These are phyloP conservation scores for Paraleonurus japonicus DNA, from an alignment of 257 asterid species.

Conservation along the genomic window DNA sequence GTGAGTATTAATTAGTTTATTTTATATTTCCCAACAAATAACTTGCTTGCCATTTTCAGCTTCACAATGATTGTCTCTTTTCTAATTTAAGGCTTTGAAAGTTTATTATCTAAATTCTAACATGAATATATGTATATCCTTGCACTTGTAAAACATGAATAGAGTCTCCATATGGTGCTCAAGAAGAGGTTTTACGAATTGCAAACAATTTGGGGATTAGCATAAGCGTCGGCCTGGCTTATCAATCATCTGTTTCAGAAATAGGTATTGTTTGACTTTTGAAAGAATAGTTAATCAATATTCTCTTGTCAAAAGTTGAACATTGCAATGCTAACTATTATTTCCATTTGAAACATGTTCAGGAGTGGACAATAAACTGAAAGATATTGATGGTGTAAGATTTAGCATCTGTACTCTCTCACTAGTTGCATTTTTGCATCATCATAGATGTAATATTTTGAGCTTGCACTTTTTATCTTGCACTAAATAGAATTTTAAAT, in stretches of 20 bases:
- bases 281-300: conserved; percentile 16
- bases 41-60: conserved; percentile 1
- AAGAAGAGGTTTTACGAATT: conserved; percentile 63
- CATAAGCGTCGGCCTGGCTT: conserved; percentile 70
- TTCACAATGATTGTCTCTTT: background rate
- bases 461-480: background rate
- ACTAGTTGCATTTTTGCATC: conserved; percentile 23
- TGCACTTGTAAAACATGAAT: conserved; percentile 26
- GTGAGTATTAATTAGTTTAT: conserved; percentile 45
- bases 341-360: conserved; percentile 31
- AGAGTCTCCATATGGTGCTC: conserved; percentile 86
- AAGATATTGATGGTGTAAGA: conserved; percentile 71
- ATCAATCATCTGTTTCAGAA: conserved; percentile 59
- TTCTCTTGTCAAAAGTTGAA: conserved; percentile 11
- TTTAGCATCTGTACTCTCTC: conserved; percentile 36
- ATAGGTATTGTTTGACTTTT: conserved; percentile 47
- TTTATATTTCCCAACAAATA: conserved; percentile 1
- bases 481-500: background rate
- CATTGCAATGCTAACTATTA: conserved; percentile 17
- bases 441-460: conserved; percentile 16
- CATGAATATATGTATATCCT: conserved; percentile 13
- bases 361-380: conserved; percentile 60
- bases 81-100: conserved; percentile 2
- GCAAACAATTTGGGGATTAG: conserved; percentile 67
- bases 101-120: conserved; percentile 15